Evolutionary conservation across 257 asterid genomes (phyloP).

Genomic region (Coffea eugenioides): DNA sequence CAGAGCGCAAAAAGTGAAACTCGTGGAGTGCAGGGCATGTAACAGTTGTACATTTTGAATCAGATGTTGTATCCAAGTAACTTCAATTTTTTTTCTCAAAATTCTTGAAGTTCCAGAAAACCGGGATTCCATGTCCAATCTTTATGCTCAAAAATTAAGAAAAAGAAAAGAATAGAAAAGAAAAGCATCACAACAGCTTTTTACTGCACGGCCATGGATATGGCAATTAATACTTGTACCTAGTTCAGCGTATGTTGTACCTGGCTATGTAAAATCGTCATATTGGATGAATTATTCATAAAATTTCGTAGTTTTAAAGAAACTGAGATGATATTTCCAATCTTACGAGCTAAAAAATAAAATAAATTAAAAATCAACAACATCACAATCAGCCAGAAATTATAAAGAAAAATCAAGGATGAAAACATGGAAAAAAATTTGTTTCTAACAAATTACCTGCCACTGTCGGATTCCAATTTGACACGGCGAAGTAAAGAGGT

Average conservation of each 20-base stretch:
- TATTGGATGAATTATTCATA: no score
- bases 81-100: background rate
- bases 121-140: background rate
- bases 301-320: background rate
- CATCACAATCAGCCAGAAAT: background rate
- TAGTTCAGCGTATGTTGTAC: background rate
- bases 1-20: background rate
- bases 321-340: background rate
- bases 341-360: background rate
- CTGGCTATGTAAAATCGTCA: background rate
- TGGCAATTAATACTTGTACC: background rate
- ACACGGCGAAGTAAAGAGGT: constrained; percentile 49
- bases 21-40: background rate
- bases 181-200: no score
- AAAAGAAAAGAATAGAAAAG: no score
- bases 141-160: background rate
- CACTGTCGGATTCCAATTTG: constrained; percentile 20
- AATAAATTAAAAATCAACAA: background rate
- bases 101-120: background rate
- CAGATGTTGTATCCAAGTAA: background rate
- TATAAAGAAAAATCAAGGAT: no score
- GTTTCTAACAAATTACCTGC: constrained; percentile 22
- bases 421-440: background rate
- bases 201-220: no score
- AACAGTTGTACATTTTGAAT: background rate